These are phyloP conservation scores for Globisporangium echinulatum DNA, from an alignment of 352 stramenopile species.

Conservation along the genomic window DNA sequence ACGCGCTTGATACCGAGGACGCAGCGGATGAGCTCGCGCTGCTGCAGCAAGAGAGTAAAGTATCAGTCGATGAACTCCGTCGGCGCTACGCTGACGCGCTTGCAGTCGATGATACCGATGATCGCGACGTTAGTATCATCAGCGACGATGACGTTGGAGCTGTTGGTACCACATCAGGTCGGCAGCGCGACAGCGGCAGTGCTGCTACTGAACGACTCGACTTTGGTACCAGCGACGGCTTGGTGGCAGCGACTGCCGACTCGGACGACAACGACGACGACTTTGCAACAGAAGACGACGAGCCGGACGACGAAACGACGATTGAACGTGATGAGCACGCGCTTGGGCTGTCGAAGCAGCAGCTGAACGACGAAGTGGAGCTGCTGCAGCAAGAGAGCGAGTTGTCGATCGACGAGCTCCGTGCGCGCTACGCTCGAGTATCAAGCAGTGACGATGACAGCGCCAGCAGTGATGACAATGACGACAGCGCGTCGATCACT, in stretches of 20 bases:
- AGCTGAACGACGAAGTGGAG: slow-evolving; percentile 65
- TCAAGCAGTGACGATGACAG: slow-evolving; percentile 26
- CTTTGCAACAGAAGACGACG: slow-evolving; percentile 28
- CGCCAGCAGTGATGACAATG: no score
- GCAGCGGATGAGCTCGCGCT: slow-evolving; percentile 13
- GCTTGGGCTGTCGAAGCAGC: slow-evolving; percentile 4
- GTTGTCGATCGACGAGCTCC: slow-evolving; percentile 88
- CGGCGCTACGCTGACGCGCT: slow-evolving; percentile 6
- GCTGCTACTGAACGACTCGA: no score
- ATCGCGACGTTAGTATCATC: background rate
- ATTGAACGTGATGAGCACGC: slow-evolving; percentile 39
- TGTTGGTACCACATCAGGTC: no score
- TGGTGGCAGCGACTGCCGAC: no score
- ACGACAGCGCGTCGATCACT: no score
- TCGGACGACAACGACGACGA: slow-evolving; percentile 19
- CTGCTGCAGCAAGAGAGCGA: slow-evolving; percentile 87
- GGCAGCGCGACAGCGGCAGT: no score
- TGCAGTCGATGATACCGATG: no score
- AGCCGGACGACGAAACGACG: slow-evolving; percentile 87
- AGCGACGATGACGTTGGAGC: slow-evolving; percentile 8
- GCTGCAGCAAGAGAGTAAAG: slow-evolving; percentile 85
- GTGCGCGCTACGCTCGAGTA: slow-evolving; percentile 30
- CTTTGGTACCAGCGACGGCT: no score
- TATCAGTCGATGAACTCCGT: slow-evolving; percentile 87
- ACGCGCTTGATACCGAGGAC: no score